Evolutionary conservation across 2,329 filamentous ascomycete species (phyloP), one percentile per base, ranked within the genome.

Genomic region (Pochonia chlamydosporia): DNA sequence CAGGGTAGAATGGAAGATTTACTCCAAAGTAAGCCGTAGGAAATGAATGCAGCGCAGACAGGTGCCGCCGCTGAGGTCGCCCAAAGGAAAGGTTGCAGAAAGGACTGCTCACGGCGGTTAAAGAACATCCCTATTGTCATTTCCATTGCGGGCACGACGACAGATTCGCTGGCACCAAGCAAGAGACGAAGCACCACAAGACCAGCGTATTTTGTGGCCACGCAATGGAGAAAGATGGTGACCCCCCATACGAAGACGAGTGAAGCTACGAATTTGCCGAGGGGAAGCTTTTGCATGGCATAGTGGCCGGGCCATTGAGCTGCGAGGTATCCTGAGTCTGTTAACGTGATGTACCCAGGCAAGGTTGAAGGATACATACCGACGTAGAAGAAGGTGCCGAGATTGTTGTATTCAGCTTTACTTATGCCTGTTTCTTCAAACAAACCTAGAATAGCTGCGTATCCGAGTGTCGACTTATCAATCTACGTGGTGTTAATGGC

Each of bases 71-170:
- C 55, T 20, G 62, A 57, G 6, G 59, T 59, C 9, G 58, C 61
- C 63, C 62, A 68, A 33, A 67, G 59, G 10, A 67, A 55, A 3
- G 57, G 56, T 0, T 44, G 43, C 20, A 44, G 26, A 31, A 59
- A 59, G 0, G 59, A 58, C 10, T 64, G 62, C 41, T 67, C 64
- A n/a, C 59, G 52, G 1, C 59, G 62, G 20, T 58, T 64, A 52
- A 67, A 67, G 51, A 67, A 67, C 65, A 67, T 67, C 44, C 62
- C 63, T 8, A 70, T 63, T 0, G 67, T 69, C 41, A 70, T 64
- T 26, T 70, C 67, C 56, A 70, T 64, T 2, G 66, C 66, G 0
- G 68, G 67, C 2, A 70, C 64, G 3, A 70, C 55, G 9, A 61
- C 60, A 0, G 65, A 58, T 47, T 69, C 66, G 1, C 59, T 55